phyloP scores from a whole-genome alignment of 768 basidiomycete genomes.

The Coprinopsis strossmayeri region DNA sequence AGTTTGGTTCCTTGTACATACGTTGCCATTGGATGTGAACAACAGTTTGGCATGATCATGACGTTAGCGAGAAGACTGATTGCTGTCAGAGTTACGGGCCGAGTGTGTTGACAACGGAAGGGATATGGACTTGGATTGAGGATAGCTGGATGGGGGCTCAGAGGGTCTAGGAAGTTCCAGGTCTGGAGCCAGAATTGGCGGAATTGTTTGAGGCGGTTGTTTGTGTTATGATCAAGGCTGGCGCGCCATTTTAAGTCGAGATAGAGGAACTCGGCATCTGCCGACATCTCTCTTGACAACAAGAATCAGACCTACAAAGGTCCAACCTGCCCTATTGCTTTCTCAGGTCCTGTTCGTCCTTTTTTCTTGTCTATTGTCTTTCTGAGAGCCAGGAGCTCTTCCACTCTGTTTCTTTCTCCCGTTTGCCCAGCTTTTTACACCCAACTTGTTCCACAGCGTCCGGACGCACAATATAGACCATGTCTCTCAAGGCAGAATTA shows the following conservation, averaged over 20 bases:
- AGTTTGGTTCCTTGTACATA: no score
- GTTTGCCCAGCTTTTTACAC: slow-evolving; percentile 19
- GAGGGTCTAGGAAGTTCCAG: no score
- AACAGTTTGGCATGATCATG: neutral
- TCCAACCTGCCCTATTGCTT: neutral
- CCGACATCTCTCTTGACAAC: slow-evolving; percentile 9
- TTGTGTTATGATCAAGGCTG: no score
- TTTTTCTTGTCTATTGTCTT: slow-evolving; percentile 20
- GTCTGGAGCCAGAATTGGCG: no score
- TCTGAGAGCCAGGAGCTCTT: slow-evolving; percentile 9
- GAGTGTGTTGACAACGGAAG: no score
- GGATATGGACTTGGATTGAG: no score
- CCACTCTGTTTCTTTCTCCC: slow-evolving; percentile 15
- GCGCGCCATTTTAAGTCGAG: no score
- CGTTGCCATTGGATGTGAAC: no score
- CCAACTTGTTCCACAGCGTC: slow-evolving; percentile 23
- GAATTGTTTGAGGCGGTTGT: no score
- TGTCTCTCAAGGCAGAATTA: slow-evolving; percentile 71
- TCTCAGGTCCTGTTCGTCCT: neutral
- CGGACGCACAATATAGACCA: slow-evolving; percentile 23
- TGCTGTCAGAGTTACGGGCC: no score
- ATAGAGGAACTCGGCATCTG: slow-evolving; percentile 2
- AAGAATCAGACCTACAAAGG: slow-evolving; percentile 7
- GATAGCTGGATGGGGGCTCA: no score
- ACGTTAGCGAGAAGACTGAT: neutral